Base-by-base conservation (phyloP, 2,329 filamentous ascomycete species). In the Aspergillus ochraceoroseus region DNA sequence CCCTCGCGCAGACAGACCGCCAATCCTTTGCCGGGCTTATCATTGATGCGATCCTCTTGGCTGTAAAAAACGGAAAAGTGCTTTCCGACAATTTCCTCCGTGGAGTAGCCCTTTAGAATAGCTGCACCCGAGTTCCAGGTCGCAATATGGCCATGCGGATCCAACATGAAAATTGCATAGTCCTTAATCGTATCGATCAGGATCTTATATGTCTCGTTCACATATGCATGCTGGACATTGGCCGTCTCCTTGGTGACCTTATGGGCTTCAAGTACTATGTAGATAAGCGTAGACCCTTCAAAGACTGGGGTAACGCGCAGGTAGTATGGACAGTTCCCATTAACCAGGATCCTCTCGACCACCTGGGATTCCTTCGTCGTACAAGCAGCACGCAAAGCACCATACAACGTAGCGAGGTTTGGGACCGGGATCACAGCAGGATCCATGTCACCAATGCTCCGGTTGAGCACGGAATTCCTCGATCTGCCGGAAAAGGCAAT, bases 161-260 rank as follows among this genome's bases (percentile, higher is more conserved):
- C 75, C 18, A 80, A 67, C 63, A 80, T 74, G 53, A 80, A 82
- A 45, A 81, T 81, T 42, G 77, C 77, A 50, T 79, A 80, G 46
- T 80, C 75, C 57, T 75, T 77, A 51, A 80, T 74, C 0, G 72
- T 75, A 47, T 81, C 73, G 23, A 82, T 68, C 20, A 83, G 64
- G 26, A 80, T 75, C n/a, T 75, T 74, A 54, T 80, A 80, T 3
- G 71, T 72, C 49, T 78, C 74, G 50, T 72, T 72, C 37, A 65
- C 58, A 52, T 73, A 71, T 38, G 70, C 54, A 38, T 72, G 66
- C 40, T 70, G 66, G 26, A 63, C 64, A 7, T 61, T 61, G 17
- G 46, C 26, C 5, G 48, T 20, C 12, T 65, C 57, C 23, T 59
- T 57, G 14, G 60, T 65, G 29, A 61, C 53, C 33, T 69, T 59